A percentile compares a stretch with the other conserved stretches of the same genome.
Evolutionary conservation across 2,329 filamentous ascomycete species (phyloP).

Genomic region (Lithohypha guttulata): DNA sequence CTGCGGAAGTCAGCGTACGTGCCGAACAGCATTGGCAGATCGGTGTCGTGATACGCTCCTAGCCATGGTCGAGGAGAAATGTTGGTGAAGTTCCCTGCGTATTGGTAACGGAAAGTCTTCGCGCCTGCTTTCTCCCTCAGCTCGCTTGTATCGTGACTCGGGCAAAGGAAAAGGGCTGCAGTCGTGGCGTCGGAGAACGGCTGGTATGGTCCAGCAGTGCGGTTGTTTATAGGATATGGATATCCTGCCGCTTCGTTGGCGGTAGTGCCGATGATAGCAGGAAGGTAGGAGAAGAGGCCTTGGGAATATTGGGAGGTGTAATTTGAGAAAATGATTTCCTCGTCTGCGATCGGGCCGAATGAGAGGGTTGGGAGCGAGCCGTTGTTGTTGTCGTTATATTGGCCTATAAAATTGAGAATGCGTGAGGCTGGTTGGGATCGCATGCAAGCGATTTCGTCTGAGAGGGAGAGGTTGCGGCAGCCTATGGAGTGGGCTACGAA

Average conservation of each 20-base stretch:
- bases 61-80: conserved; percentile 31
- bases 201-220: background rate
- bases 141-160: conserved; percentile 22
- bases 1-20: conserved; percentile 25
- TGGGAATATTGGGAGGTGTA: conserved; percentile 18
- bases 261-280: conserved; percentile 15
- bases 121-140: conserved; percentile 22
- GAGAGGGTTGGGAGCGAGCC: conserved; percentile 14
- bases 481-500: conserved; percentile 25
- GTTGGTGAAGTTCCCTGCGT: conserved; percentile 34
- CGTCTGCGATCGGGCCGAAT: conserved; percentile 22
- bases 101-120: conserved; percentile 30
- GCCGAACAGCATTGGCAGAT: conserved; percentile 32
- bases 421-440: conserved; percentile 20
- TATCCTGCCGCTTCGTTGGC: conserved; percentile 16
- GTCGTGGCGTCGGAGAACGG: conserved; percentile 5
- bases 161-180: conserved; percentile 23
- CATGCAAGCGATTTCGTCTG: conserved; percentile 25
- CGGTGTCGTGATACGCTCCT: conserved; percentile 33
- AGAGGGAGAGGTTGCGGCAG: conserved; percentile 20
- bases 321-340: conserved; percentile 24
- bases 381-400: conserved; percentile 18
- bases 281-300: conserved; percentile 16
- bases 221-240: conserved; percentile 8
- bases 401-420: conserved; percentile 24